Conservation (phyloP, 192 early-diverging fungal species). For the Borealophlyctis nickersoniae region DNA sequence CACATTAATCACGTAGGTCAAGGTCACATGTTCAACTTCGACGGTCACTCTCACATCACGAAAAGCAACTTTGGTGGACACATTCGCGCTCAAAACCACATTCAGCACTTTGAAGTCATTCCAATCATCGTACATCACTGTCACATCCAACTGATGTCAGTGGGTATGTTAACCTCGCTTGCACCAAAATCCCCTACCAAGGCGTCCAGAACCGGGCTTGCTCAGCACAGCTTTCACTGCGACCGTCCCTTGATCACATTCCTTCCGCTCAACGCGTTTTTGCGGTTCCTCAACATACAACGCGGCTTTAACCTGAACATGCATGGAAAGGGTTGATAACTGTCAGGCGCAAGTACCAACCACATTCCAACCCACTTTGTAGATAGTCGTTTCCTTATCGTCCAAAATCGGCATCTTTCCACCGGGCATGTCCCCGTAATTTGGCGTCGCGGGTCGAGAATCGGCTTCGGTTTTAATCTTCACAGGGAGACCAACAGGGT, state of each 20-base stretch:
- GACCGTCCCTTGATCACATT: constrained; percentile 20
- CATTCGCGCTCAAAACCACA: constrained; percentile 1
- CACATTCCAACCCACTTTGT: no score
- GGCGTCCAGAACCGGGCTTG: constrained; percentile 2
- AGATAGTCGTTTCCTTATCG: not conserved
- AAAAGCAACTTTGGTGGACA: not conserved
- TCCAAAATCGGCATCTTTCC: not conserved
- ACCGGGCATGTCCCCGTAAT: not conserved
- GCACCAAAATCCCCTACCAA: constrained; percentile 7
- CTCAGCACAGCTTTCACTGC: constrained; percentile 7
- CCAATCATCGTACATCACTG: constrained; percentile 28
- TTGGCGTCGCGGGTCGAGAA: not conserved
- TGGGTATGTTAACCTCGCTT: no score
- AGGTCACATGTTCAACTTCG: not conserved
- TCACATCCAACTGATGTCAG: no score
- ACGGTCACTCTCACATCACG: constrained; percentile 4
- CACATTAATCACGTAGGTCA: constrained; percentile 1
- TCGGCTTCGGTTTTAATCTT: not conserved
- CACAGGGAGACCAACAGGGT: not conserved
- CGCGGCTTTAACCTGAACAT: constrained; percentile 13
- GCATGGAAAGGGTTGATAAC: no score
- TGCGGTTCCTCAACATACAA: constrained; percentile 5
- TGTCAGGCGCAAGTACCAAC: no score
- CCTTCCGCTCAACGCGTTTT: not conserved
- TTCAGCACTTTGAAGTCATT: constrained; percentile 20